Base-by-base conservation (phyloP, 108 stramenopile species). In the Cylindrotheca fusiformis region DNA sequence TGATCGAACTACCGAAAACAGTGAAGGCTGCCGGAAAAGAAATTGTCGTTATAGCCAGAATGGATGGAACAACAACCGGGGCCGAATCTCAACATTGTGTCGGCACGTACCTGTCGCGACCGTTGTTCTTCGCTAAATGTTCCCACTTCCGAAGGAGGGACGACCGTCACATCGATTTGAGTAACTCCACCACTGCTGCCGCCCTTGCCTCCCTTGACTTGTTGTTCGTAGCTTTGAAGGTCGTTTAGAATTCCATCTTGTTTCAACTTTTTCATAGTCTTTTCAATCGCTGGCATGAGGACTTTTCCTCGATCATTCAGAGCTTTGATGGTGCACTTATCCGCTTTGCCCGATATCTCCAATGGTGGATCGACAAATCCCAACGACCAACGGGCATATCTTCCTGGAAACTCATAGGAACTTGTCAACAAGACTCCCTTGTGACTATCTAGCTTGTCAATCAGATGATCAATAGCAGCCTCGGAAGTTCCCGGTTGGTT, bases 371-470 rank as follows among this genome's bases (percentile, higher is more conserved):
- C 91, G 47, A 90, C 80, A 67, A 98, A 97, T 27, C 96, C 90
- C 2, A 95, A 75, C 1, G 93, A 95, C 93, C 93, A 95, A 54
- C 90, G 88, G 36, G 93, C 90, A 68, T 93, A 93, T 65, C 97
- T 82, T 59, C 97, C 97, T 3, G 97, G 97, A 71, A 96, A 98
- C 65, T 98, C 97, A 72, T 97, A 98, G 21, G 86, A 83, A 28
- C 84, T 87, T 21, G 86, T 78, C 54, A 98, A 74, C 52, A 98
- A 60, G 3, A 86, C 95, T 26, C 97, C 97, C 66, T 77, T 75
- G 23, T 79, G 70, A 62, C 72, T 36, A 83, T 98, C 95, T 53
- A 98, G 72, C 45, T 81, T 79, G 48, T 94, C 78, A 52, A 97
- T 71, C 67, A 98, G 73, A 14, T 80, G 76, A 53, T 95, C 95